Base-by-base conservation (phyloP, 805 yeast genomes). In the Hanseniaspora thailandica region DNA sequence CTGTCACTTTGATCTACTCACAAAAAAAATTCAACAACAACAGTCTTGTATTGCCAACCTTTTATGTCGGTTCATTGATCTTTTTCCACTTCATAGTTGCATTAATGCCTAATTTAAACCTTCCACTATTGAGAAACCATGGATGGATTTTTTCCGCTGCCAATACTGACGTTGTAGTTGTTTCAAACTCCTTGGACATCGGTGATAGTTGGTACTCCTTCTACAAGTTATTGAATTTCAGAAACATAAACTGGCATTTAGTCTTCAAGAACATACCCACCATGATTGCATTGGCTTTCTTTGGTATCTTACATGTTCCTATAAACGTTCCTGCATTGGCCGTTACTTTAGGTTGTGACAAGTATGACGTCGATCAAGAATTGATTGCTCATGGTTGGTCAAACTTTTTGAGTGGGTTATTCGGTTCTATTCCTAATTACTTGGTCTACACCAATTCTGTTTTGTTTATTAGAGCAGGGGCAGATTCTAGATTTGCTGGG, bases 251-350 rank as follows among this genome's bases (percentile, higher is more conserved):
- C 65, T 86, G 95, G 93, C 62, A 69, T 57, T 73, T 81, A 28
- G 72, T 93, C 25, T 46, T 79, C 2, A 69, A 74, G 52, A 86
- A 88, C 61, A 56, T 88, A 19, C 98, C 98, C 5, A 84, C 95
- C 2, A 93, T 93, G 96, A 69, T 90, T 53, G 98, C 98, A 0
- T 72, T 93, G 58, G 89, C 97, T 0, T 93, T 93, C 64, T 93
- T 93, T 62, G 98, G 98, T 12, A 84, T 93, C 38, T 70, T 93
- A 53, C 98, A 93, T 62, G 98, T 93, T 10, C 98, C 98, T 4
- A 93, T 93, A 56, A 93, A 93, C 64, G 97, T 93, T 13, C 98
- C 98, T 1, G 97, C 98, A 0, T 73, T 93, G 45, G 97, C 97
- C 0, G 93, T 89, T 17, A 84, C 95, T 5, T 76, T 86, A 0